Evolutionary conservation across 2,329 filamentous ascomycete genomes (phyloP), one percentile per base, ranked within the genome.

Genomic region (Amesomyces nigricolor): DNA sequence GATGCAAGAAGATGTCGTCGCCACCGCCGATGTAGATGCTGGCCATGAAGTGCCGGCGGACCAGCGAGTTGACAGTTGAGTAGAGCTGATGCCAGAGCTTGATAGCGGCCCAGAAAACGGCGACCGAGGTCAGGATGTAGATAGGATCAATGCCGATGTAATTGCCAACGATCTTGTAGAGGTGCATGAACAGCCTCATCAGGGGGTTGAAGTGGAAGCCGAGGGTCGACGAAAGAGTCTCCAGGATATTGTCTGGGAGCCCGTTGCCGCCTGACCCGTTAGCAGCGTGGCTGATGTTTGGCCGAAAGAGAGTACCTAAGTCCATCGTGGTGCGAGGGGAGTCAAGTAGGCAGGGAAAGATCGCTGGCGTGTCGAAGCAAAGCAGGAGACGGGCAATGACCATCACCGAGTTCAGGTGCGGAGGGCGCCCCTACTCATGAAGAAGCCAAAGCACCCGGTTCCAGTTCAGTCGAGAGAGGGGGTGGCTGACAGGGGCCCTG

Each of bases 1-100:
- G 62, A 51, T 85, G 78, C 2, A 65, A 50, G 62, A 82, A 83
- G 30, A 85, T 82, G 52, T 80, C 76, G 62, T 86, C 82, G 43
- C 73, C 73, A 56, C 76, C 77, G 55, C 71, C 73, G 47, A 86
- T 72, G 50, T 76, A 75, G 53, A 86, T 73, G 58, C 72, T 74
- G 51, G 76, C 74, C 67, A 76, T 79, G 52, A 81, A 71, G 59
- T 81, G 71, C 7, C 67, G 65, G n/a, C 68, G 67, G 26, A 80
- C 58, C 14, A 78, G 53, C 10, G 62, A 58, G 46, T 61, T 55
- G 26, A 65, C 17, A 1, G 67, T 63, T 8, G 53, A 38, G 62
- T 68, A 73, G 3, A 73, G 45, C 52, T 74, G 73, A n/a, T 64
- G 62, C 50, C 65, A 61, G 19, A 76, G 54, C 59, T 69, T 73